Conservation (phyloP, 2,329 filamentous ascomycete genomes). For the Trichoderma endophyticum region DNA sequence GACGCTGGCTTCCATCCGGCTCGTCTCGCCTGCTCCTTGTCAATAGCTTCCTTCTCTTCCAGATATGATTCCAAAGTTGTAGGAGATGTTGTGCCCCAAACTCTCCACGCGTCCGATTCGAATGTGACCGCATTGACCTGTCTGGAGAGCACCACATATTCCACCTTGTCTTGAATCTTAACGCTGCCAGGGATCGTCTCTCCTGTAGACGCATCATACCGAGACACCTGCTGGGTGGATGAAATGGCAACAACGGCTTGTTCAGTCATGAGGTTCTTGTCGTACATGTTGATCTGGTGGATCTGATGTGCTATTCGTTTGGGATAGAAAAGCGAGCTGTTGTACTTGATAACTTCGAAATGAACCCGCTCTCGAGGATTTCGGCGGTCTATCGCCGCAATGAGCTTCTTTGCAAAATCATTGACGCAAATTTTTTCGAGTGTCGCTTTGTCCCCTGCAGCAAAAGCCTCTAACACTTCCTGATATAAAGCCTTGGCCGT, state of each 20-base stretch:
- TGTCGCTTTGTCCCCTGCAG: constrained; percentile 51
- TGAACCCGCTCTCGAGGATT: constrained; percentile 41
- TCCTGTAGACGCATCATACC: constrained; percentile 38
- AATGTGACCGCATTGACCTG: constrained; percentile 45
- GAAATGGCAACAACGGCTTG: constrained; percentile 59
- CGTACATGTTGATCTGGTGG: constrained; percentile 43
- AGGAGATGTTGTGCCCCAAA: constrained; percentile 62
- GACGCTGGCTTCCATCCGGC: constrained; percentile 31
- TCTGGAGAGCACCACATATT: constrained; percentile 63
- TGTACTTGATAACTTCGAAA: constrained; percentile 57
- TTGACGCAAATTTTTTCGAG: constrained; percentile 53
- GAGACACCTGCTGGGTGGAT: constrained; percentile 53
- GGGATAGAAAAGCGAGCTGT: constrained; percentile 40
- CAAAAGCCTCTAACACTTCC: constrained; percentile 60
- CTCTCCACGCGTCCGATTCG: constrained; percentile 53
- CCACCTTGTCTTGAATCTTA: constrained; percentile 53
- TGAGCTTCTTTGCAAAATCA: constrained; percentile 50
- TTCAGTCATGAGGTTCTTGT: constrained; percentile 38
- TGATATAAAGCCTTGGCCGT: constrained; percentile 58
- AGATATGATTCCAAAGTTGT: constrained; percentile 45
- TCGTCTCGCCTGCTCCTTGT: constrained; percentile 33
- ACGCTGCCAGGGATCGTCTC: constrained; percentile 44
- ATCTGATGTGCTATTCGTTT: constrained; percentile 55
- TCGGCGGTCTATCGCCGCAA: constrained; percentile 52
- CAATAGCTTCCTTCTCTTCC: constrained; percentile 35